Evolutionary conservation across 306 rosid species (phyloP).

Genomic region (Gleditsia sinensis): DNA sequence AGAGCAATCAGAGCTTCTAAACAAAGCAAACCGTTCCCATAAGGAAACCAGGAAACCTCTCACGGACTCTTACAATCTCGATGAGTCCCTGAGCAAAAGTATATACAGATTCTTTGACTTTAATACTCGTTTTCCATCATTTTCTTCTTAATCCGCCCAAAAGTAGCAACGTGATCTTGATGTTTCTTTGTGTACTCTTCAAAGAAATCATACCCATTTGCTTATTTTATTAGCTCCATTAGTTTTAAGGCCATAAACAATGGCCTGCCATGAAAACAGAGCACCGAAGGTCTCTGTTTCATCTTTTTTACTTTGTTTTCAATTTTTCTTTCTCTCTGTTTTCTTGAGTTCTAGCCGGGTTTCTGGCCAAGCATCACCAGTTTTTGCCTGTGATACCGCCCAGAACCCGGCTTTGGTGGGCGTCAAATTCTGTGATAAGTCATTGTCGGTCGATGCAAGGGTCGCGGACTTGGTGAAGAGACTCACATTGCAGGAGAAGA

Average conservation of each 20-base stretch:
- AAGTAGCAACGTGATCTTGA: no score
- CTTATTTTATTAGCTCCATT: neutral
- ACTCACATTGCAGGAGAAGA: slow-evolving; percentile 52
- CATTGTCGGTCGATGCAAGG: slow-evolving; percentile 39
- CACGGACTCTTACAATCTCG: slow-evolving; percentile 52
- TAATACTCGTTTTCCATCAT: slow-evolving; percentile 12
- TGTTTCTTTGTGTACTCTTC: no score
- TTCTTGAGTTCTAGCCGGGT: slow-evolving; percentile 27
- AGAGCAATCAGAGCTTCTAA: slow-evolving; percentile 32
- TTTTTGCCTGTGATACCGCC: slow-evolving; percentile 65
- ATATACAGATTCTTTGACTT: slow-evolving; percentile 35
- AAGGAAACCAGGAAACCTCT: slow-evolving; percentile 17
- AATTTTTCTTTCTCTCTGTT: neutral
- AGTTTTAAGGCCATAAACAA: slow-evolving; percentile 25
- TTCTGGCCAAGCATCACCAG: slow-evolving; percentile 47
- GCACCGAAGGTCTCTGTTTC: slow-evolving; percentile 50
- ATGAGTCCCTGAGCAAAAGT: slow-evolving; percentile 13
- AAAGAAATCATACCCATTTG: slow-evolving; percentile 23
- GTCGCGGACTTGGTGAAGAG: slow-evolving; percentile 48
- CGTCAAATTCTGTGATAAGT: slow-evolving; percentile 59
- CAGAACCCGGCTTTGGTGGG: slow-evolving; percentile 42
- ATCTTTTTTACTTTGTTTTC: slow-evolving; percentile 49
- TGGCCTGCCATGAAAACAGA: slow-evolving; percentile 51
- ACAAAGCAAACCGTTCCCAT: slow-evolving; percentile 11
- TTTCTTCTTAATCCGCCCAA: slow-evolving; percentile 15